Conservation (phyloP, 179 eudicot species). For the Beta lomatogona region DNA sequence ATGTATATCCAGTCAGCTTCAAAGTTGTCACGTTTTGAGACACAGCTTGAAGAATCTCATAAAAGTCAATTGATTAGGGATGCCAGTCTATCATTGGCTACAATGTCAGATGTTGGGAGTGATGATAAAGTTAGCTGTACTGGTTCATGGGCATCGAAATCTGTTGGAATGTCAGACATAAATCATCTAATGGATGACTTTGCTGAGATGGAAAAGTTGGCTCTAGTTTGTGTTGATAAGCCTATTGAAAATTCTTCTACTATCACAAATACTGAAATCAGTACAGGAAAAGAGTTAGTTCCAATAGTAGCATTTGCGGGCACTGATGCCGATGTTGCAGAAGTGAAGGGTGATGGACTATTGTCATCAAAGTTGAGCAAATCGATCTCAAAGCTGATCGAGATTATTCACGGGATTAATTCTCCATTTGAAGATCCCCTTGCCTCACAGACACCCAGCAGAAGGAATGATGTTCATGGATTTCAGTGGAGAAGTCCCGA, state of each 20-base stretch:
- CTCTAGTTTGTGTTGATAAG: conserved; percentile 61
- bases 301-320: conserved; percentile 24
- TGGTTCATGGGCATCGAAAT: conserved; percentile 71
- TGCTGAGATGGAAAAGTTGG: conserved; percentile 92
- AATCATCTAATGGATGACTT: conserved; percentile 89
- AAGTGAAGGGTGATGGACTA: no score
- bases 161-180: conserved; percentile 56
- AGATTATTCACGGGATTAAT: conserved; percentile 63
- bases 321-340: not conserved
- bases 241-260: conserved; percentile 37
- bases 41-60: conserved; percentile 45
- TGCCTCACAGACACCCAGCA: not conserved
- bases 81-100: conserved; percentile 39
- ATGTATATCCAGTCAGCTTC: conserved; percentile 47
- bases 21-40: conserved; percentile 47
- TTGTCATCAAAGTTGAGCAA: conserved; percentile 34
- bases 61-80: conserved; percentile 33
- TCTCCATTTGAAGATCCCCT: conserved; percentile 29
- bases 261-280: conserved; percentile 21
- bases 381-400: conserved; percentile 57
- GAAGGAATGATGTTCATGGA: conserved; percentile 42
- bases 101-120: conserved; percentile 67
- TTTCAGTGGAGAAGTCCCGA: conserved; percentile 83
- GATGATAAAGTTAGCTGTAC: conserved; percentile 74
- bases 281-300: conserved; percentile 29